Conservation (phyloP, 352 stramenopile species). For the Globisporangium perplexum region DNA sequence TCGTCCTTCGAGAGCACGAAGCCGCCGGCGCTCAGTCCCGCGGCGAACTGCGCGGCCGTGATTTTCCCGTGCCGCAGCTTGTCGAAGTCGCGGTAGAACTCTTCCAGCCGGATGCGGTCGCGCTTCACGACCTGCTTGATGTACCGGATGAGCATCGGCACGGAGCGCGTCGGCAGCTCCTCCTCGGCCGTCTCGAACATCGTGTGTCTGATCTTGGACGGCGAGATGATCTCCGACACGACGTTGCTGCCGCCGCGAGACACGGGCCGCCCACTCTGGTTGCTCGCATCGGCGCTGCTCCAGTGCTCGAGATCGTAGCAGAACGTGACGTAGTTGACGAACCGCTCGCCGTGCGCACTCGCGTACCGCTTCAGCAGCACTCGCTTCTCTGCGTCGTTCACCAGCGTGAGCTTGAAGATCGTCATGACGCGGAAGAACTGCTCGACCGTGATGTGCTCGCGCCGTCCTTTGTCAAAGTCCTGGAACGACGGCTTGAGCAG, state of each 20-base stretch:
- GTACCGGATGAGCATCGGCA: slow-evolving; percentile 73
- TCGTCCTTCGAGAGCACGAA: slow-evolving; percentile 56
- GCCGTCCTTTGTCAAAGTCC: slow-evolving; percentile 72
- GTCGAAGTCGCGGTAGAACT: slow-evolving; percentile 84
- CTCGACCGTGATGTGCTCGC: slow-evolving; percentile 74
- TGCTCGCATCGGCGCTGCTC: slow-evolving; percentile 17
- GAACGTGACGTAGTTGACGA: slow-evolving; percentile 84
- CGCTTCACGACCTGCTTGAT: slow-evolving; percentile 78
- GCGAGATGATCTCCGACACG: slow-evolving; percentile 56
- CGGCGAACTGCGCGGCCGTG: slow-evolving; percentile 55
- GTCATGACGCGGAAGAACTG: slow-evolving; percentile 81
- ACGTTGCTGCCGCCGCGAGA: slow-evolving; percentile 29
- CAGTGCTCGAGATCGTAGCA: slow-evolving; percentile 73
- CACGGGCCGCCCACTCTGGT: slow-evolving; percentile 27
- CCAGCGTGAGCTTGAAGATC: slow-evolving; percentile 68
- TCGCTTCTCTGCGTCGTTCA: slow-evolving; percentile 35
- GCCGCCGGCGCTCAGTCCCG: slow-evolving; percentile 47
- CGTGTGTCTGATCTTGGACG: slow-evolving; percentile 29
- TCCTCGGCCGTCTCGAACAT: slow-evolving; percentile 30
- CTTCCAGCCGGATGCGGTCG: slow-evolving; percentile 73
- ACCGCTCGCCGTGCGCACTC: slow-evolving; percentile 64
- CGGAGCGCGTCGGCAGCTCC: slow-evolving; percentile 31
- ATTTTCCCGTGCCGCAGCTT: slow-evolving; percentile 78
- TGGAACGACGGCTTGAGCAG: slow-evolving; percentile 79
- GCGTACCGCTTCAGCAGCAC: slow-evolving; percentile 67